Base-by-base conservation (phyloP, 208 protist genomes). In the Trypanosoma vivax region DNA sequence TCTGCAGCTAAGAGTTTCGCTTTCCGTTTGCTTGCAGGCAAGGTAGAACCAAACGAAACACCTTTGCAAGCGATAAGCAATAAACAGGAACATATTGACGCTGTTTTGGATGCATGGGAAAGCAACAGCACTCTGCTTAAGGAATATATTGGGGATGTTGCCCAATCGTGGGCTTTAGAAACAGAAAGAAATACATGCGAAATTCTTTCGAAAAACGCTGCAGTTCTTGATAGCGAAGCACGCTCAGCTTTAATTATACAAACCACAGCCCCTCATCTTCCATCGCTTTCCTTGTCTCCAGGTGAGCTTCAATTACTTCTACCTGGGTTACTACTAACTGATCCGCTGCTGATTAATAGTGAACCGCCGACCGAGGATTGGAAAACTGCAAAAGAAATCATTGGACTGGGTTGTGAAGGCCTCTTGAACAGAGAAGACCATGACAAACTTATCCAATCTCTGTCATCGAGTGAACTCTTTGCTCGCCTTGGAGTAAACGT, bases 21-120 rank as follows among this genome's bases (percentile, higher is more conserved):
- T 27, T 86, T 91, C 56, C 58, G 78, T n/a, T 30, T 80, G 13
- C 63, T 91, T 48, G 68, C 59, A 13, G 68, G 67, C 30, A 41
- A 63, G 19, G 61, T 81, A 1, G 33, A 45, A 0, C 53, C 53
- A 2, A 66, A 76, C 29, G 75, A 82, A 45, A 88, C 77, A 47
- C 50, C 72, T 28, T 34, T 62, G n/a, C 47, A 58, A 0, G 57
- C 69, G 21, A 34, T 82, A 13, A 63, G 64, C 42, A 56, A 69
- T 40, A 75, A 73, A 28, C 79, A 88, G 34, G 76, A 86, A 21
- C 70, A 67, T 1, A 70, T 91, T 40, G 76, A 91, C 51, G 52
- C 64, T 29, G 64, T 67, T 5, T 65, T 91, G 9, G 72, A 84
- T 24, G 50, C 48, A 10, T 91, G 76, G 70, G 74, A 88, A 41